Conservation (phyloP, 129 eudicot species). For the Oenanthe sinensis region DNA sequence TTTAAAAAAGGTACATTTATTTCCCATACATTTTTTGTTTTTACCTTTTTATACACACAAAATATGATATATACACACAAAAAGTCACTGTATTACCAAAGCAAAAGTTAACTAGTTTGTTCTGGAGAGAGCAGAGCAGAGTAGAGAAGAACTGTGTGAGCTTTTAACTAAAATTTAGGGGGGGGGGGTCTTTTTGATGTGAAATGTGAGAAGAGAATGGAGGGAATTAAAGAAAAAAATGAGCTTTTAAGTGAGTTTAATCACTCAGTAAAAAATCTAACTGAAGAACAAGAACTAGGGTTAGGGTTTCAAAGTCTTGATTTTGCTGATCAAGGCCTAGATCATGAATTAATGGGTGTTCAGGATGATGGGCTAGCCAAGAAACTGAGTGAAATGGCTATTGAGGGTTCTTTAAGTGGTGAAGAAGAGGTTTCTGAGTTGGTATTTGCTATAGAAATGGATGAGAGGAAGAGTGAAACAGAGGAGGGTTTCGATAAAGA, state of each 20-base stretch:
- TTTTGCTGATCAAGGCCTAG: background rate
- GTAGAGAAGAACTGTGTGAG: background rate
- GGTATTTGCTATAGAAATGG: background rate
- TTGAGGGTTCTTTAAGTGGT: background rate
- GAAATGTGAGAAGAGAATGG: background rate
- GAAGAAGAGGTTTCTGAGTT: background rate
- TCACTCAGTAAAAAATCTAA: background rate
- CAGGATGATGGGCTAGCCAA: background rate
- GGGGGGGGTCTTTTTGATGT: background rate
- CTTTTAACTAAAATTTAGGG: background rate
- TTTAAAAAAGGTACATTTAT: background rate
- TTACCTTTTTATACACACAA: background rate
- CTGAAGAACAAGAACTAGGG: background rate
- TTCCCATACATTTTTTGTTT: background rate
- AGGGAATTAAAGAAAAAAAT: background rate
- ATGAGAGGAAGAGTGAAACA: background rate
- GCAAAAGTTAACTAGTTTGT: background rate
- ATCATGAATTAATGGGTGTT: background rate
- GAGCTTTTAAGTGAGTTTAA: background rate
- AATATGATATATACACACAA: background rate
- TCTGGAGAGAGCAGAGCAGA: background rate
- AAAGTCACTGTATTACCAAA: background rate
- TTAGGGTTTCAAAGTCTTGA: background rate
- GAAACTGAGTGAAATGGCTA: background rate
- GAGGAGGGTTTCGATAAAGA: background rate